Evolutionary conservation across 192 early-diverging fungal species (phyloP).

Genomic region (Umbelopsis ramanniana): DNA sequence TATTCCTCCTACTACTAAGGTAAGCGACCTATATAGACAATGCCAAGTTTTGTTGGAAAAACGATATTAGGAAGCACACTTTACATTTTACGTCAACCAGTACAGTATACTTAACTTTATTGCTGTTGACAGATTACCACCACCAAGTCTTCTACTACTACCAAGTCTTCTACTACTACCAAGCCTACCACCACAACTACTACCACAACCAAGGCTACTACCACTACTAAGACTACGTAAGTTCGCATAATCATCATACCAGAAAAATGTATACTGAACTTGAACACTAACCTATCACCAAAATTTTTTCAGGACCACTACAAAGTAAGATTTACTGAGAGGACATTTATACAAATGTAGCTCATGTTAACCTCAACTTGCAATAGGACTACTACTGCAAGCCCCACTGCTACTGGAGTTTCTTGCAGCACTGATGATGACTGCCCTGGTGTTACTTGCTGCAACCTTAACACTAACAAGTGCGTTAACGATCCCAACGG

Average conservation of each 20-base stretch:
- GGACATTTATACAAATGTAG: too few species aligned
- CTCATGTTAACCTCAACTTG: not conserved
- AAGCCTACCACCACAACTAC: not conserved
- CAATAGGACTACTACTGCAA: not conserved
- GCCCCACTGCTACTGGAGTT: not conserved
- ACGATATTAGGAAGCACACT: too few species aligned
- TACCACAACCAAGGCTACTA: constrained; percentile 12
- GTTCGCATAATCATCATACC: too few species aligned
- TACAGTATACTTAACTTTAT: too few species aligned
- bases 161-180: constrained; percentile 6
- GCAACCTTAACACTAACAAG: not conserved
- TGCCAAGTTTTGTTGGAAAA: too few species aligned
- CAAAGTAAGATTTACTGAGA: too few species aligned
- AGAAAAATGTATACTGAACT: too few species aligned
- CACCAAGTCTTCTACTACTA: not conserved
- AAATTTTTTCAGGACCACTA: too few species aligned
- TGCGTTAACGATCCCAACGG: not conserved
- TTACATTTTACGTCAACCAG: too few species aligned
- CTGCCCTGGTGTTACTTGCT: not conserved
- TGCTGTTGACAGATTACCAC: too few species aligned
- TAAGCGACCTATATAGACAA: too few species aligned
- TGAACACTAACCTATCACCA: too few species aligned
- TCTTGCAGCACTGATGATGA: not conserved
- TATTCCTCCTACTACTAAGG: constrained; percentile 12
- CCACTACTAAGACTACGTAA: constrained; percentile 16